Conservation (phyloP, 192 early-diverging fungal genomes). For the Pilaira anomala region DNA sequence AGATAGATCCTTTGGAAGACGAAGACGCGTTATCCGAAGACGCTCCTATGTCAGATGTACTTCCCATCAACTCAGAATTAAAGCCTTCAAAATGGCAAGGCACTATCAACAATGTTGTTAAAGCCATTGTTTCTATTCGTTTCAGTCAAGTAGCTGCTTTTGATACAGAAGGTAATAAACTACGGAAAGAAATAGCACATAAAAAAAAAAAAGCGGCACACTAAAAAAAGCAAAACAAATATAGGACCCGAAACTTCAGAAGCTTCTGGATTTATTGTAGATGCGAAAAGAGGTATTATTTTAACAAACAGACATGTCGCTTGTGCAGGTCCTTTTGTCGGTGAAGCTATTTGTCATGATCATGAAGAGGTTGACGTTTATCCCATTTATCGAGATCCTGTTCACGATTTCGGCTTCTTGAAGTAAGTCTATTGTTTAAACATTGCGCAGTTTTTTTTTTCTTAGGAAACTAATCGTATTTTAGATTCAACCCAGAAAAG, state of each 20-base stretch:
- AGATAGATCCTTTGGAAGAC: slow-evolving; percentile 12
- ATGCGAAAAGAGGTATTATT: slow-evolving; percentile 63
- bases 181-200: not conserved
- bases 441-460: slow-evolving; percentile 11
- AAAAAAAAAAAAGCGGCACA: not conserved
- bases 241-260: slow-evolving; percentile 66
- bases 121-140: slow-evolving; percentile 72
- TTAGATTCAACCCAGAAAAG: slow-evolving; percentile 65
- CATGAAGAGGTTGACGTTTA: slow-evolving; percentile 76
- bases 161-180: slow-evolving; percentile 63
- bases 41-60: not conserved
- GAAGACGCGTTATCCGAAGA: slow-evolving; percentile 9
- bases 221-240: not conserved
- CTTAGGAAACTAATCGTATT: too few species aligned
- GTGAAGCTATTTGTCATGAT: slow-evolving; percentile 75
- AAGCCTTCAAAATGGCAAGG: slow-evolving; percentile 66
- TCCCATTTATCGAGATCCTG: slow-evolving; percentile 68
- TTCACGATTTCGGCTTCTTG: slow-evolving; percentile 79
- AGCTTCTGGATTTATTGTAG: slow-evolving; percentile 83
- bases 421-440: slow-evolving; percentile 31
- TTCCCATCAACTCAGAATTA: slow-evolving; percentile 9
- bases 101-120: slow-evolving; percentile 63
- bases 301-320: slow-evolving; percentile 71
- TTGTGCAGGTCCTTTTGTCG: slow-evolving; percentile 80
- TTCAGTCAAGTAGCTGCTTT: slow-evolving; percentile 75